These are phyloP conservation scores for Luzula sylvatica DNA, from an alignment of 176 grass and related monocot species.

Conservation along the genomic window DNA sequence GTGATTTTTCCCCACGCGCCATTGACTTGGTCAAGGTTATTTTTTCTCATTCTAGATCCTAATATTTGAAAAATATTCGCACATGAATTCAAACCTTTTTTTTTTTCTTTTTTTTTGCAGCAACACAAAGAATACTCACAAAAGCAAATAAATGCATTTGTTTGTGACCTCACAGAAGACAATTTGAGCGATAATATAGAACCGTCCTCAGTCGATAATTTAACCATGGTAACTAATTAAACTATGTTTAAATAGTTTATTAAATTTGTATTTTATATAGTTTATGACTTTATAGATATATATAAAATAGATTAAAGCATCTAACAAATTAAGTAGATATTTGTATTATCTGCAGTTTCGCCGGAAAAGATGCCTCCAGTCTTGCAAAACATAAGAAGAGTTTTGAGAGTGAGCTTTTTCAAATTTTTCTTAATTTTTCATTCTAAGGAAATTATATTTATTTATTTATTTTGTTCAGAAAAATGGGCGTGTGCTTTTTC, in stretches of 20 bases:
- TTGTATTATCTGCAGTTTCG: conserved; percentile 93
- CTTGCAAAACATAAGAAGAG: conserved; percentile 43
- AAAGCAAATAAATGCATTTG: conserved; percentile 69
- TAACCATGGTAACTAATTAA: conserved; percentile 84
- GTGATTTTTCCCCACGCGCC: conserved; percentile 80
- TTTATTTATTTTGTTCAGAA: conserved; percentile 35
- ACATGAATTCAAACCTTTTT: neutral
- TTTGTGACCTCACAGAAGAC: conserved; percentile 69
- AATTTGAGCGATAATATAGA: conserved; percentile 41
- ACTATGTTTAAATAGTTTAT: neutral
- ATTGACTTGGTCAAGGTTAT: conserved; percentile 84
- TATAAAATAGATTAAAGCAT: conserved; percentile 9
- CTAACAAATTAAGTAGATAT: conserved; percentile 96
- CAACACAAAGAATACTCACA: conserved; percentile 69
- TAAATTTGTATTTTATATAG: conserved; percentile 15
- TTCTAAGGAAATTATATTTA: neutral
- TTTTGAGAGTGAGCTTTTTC: conserved; percentile 65
- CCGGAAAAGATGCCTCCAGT: conserved; percentile 81
- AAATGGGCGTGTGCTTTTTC: conserved; percentile 72
- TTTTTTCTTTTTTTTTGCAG: conserved; percentile 32
- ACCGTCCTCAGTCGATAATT: conserved; percentile 55
- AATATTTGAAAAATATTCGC: too few relatives aligned
- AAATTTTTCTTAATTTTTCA: neutral
- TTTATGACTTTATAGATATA: neutral
- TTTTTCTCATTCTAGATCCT: neutral